These are phyloP conservation scores for Aspergillus sp. DNA, from an alignment of 2,329 filamentous ascomycete genomes.

Conservation along the genomic window DNA sequence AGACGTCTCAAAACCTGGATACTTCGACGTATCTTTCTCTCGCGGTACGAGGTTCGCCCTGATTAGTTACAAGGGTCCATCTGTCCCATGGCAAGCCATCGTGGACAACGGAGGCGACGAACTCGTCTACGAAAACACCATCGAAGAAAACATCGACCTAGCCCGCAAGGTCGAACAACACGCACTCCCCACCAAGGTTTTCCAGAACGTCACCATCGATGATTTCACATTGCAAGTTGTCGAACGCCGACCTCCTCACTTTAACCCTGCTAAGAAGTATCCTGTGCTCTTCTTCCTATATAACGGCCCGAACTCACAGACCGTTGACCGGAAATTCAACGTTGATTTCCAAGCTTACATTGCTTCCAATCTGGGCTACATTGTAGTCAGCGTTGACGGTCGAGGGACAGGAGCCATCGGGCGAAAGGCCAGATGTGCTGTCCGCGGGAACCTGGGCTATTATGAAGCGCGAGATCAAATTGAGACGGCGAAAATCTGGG, in stretches of 20 bases:
- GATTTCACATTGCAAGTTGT: conserved; percentile 64
- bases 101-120: conserved; percentile 68
- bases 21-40: conserved; percentile 79
- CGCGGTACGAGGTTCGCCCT: conserved; percentile 71
- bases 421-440: conserved; percentile 69
- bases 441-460: conserved; percentile 75
- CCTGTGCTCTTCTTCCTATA: conserved; percentile 94
- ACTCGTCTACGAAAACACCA: conserved; percentile 55
- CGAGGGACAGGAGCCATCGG: conserved; percentile 88
- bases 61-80: conserved; percentile 75
- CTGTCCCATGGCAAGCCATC: conserved; percentile 84
- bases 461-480: conserved; percentile 89
- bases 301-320: conserved; percentile 87
- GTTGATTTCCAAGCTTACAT: conserved; percentile 90
- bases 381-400: conserved; percentile 90
- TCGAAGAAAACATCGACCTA: conserved; percentile 71
- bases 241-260: conserved; percentile 84
- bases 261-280: conserved; percentile 73
- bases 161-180: conserved; percentile 62
- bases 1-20: conserved; percentile 63
- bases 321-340: conserved; percentile 67
- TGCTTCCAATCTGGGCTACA: conserved; percentile 75
- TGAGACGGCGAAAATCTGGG: conserved; percentile 76
- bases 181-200: conserved; percentile 74
- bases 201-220: conserved; percentile 76